Conservation (phyloP, 306 rosid species). For the Dalbergia oliveri region DNA sequence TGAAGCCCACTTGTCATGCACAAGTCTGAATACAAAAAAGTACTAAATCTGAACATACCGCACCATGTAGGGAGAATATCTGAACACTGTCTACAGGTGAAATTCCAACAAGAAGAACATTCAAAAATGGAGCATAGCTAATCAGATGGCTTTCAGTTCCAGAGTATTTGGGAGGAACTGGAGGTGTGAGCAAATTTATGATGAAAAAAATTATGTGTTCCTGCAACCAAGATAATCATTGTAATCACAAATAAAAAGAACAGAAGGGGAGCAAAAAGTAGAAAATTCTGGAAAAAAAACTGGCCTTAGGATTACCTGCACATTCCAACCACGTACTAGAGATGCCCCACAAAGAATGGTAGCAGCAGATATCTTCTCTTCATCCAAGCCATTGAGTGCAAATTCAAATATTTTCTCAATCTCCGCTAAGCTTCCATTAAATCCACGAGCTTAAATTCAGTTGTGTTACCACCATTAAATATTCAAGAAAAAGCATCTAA, state of each 20-base stretch:
- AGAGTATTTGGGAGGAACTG: constrained; percentile 68
- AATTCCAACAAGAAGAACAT: constrained; percentile 85
- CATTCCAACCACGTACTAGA: constrained; percentile 93
- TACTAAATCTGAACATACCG: constrained; percentile 63
- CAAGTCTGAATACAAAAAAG: constrained; percentile 14
- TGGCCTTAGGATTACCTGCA: constrained; percentile 71
- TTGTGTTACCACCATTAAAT: constrained; percentile 72
- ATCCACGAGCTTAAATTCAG: constrained; percentile 95
- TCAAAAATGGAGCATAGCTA: constrained; percentile 81
- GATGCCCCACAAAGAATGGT: constrained; percentile 95
- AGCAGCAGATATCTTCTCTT: constrained; percentile 93
- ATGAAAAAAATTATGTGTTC: constrained; percentile 85
- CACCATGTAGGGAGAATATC: constrained; percentile 89
- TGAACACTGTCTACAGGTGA: constrained; percentile 91
- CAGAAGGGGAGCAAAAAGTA: constrained; percentile 14
- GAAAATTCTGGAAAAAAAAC: constrained; percentile 27
- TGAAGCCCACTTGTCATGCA: constrained; percentile 3
- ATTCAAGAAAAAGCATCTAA: constrained; percentile 80
- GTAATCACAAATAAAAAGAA: constrained; percentile 31
- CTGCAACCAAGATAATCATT: constrained; percentile 59
- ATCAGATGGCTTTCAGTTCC: constrained; percentile 82
- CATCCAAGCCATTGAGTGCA: constrained; percentile 85
- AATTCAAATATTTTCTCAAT: constrained; percentile 82
- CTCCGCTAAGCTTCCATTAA: constrained; percentile 99
- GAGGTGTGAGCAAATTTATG: constrained; percentile 80